Percentiles rank a stretch among this genome's conserved stretches.
Evolutionary conservation across 192 early-diverging fungal species (phyloP).

Genomic region (Jimgerdemannia lactiflua): DNA sequence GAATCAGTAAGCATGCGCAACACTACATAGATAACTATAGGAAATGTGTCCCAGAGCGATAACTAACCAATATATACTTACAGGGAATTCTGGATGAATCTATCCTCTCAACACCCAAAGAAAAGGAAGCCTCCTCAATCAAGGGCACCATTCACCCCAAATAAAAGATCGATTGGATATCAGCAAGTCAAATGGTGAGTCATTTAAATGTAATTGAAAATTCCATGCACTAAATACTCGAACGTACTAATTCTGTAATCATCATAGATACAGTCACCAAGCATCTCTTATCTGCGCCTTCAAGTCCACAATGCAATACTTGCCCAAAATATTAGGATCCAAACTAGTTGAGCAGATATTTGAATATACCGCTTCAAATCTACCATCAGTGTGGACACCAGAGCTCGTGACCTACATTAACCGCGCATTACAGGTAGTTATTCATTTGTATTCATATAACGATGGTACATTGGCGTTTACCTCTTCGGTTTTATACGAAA

Average conservation of each 20-base stretch:
- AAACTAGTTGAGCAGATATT: neutral
- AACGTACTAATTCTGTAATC: neutral
- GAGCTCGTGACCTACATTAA: neutral
- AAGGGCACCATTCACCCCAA: neutral
- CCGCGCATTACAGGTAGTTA: neutral
- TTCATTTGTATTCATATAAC: neutral
- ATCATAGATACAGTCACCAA: neutral
- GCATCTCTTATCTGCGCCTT: neutral
- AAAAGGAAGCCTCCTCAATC: neutral
- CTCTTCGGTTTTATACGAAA: neutral
- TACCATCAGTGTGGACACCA: neutral
- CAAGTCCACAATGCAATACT: neutral
- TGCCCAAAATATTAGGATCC: neutral
- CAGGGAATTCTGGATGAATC: neutral
- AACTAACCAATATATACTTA: neutral
- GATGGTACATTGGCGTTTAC: neutral
- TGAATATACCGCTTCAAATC: neutral
- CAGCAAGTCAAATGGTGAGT: neutral
- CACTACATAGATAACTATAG: neutral
- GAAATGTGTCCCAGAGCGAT: neutral
- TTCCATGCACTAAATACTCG: neutral
- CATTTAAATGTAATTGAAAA: constrained; percentile 1
- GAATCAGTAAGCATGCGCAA: neutral
- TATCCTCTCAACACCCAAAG: neutral
- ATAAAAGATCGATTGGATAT: neutral